phyloP scores from a whole-genome alignment of 73 alveolate genomes.

The Diophrys sp. region DNA sequence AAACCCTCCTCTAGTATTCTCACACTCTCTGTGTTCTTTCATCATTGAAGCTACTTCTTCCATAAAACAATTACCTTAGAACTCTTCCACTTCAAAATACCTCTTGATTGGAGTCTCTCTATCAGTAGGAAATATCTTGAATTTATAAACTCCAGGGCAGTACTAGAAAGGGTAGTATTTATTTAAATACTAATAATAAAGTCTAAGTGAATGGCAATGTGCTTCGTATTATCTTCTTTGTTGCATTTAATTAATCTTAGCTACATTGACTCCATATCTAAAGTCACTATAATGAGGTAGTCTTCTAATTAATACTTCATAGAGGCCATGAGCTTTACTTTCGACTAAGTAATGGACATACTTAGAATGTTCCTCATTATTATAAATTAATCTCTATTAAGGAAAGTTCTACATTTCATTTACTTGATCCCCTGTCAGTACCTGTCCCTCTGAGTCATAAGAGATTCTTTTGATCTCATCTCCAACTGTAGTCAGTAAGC shows the following conservation, averaged over 20 bases:
- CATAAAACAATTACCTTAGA: constrained; percentile 34
- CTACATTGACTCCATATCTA: neutral
- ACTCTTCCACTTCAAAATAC: constrained; percentile 43
- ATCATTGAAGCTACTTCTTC: constrained; percentile 28
- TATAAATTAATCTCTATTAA: constrained; percentile 18
- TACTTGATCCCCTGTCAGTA: constrained; percentile 1
- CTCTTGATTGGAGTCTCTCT: constrained; percentile 13
- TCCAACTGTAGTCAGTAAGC: constrained; percentile 23
- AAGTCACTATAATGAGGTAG: constrained; percentile 38
- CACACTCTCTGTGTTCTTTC: constrained; percentile 11
- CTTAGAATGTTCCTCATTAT: constrained; percentile 4
- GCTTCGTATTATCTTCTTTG: neutral
- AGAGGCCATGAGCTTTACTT: constrained; percentile 29
- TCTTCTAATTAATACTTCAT: constrained; percentile 29
- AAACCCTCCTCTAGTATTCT: neutral
- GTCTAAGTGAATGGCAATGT: constrained; percentile 19
- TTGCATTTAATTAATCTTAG: neutral
- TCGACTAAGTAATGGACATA: constrained; percentile 37
- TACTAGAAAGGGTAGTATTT: constrained; percentile 11
- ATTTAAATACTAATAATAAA: constrained; percentile 24
- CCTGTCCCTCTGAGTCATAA: constrained; percentile 34
- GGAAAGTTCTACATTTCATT: too few relatives aligned
- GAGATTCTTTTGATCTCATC: constrained; percentile 17
- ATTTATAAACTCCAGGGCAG: constrained; percentile 34
- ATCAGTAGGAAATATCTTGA: constrained; percentile 19